Evolutionary conservation across 1,284 basidiomycete species (phyloP).

Genomic region (Malassezia sp.): DNA sequence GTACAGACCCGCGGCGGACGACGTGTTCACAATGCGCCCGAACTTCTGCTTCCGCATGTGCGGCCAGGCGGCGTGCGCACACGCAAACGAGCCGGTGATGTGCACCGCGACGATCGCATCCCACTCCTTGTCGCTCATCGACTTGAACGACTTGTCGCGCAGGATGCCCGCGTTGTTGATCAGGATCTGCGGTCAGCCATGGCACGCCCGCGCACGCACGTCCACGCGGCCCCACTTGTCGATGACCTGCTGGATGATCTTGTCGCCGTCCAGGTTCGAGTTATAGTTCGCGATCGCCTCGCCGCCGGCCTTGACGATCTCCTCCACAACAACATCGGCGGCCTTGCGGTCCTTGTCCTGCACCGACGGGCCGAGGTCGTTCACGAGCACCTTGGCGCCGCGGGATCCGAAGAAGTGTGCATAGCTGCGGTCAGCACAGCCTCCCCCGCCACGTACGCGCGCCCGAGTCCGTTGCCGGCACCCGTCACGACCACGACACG

Average conservation of each 20-base stretch:
- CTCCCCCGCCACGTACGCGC: conserved; percentile 56
- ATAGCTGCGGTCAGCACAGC: conserved; percentile 55
- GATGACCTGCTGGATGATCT: conserved; percentile 75
- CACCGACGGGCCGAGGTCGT: conserved; percentile 51
- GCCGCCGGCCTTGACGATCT: conserved; percentile 64
- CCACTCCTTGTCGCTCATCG: conserved; percentile 49
- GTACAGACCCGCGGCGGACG: conserved; percentile 50
- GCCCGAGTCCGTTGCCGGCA: conserved; percentile 85
- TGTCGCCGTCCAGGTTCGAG: conserved; percentile 75
- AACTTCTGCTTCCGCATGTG: conserved; percentile 76
- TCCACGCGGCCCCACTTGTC: conserved; percentile 70
- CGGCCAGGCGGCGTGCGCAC: conserved; percentile 92
- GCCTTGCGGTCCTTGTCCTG: conserved; percentile 83
- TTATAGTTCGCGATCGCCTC: conserved; percentile 61
- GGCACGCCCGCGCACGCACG: conserved; percentile 7
- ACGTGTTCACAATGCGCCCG: conserved; percentile 43
- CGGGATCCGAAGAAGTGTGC: conserved; percentile 77
- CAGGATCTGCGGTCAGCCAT: conserved; percentile 26
- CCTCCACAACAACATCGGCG: conserved; percentile 82
- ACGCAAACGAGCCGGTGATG: conserved; percentile 86
- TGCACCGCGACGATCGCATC: conserved; percentile 66
- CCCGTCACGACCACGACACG: conserved; percentile 91
- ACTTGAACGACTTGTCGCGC: conserved; percentile 53
- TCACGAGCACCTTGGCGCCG: conserved; percentile 65
- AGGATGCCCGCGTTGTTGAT: conserved; percentile 96